phyloP scores from a whole-genome alignment of 495 filamentous ascomycete genomes.

The Friedmanniomyces simplex region DNA sequence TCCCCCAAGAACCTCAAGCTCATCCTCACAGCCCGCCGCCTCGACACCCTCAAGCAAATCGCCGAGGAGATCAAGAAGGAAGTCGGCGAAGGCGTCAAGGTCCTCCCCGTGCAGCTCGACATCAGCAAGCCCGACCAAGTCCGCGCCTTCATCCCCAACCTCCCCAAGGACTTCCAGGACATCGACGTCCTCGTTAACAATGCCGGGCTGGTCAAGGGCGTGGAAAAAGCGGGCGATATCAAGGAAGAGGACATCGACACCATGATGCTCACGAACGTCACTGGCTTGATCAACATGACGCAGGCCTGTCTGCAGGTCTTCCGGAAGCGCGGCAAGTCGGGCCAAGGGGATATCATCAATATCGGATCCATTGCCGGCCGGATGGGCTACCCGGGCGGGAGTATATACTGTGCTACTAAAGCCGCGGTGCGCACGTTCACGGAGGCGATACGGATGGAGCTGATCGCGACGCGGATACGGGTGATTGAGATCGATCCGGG shows the following conservation, averaged over 20 bases:
- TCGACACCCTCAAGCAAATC: constrained; percentile 66
- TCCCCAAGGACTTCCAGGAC: constrained; percentile 76
- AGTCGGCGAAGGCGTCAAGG: constrained; percentile 70
- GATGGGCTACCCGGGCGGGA: constrained; percentile 79
- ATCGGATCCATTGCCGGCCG: constrained; percentile 91
- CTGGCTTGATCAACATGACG: constrained; percentile 92
- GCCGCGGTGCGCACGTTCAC: constrained; percentile 86
- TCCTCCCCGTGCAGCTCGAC: constrained; percentile 74
- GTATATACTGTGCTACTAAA: constrained; percentile 96
- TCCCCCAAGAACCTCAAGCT: constrained; percentile 71
- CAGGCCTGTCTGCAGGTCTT: constrained; percentile 82
- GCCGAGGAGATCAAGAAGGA: constrained; percentile 68
- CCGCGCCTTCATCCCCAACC: constrained; percentile 54
- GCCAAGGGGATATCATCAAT: constrained; percentile 89
- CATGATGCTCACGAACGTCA: constrained; percentile 92
- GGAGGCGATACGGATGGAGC: constrained; percentile 76
- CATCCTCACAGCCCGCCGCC: constrained; percentile 73
- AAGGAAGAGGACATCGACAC: constrained; percentile 67
- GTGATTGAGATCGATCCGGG: constrained; percentile 92
- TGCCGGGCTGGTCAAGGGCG: constrained; percentile 82
- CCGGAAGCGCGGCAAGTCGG: constrained; percentile 66
- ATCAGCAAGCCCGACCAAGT: constrained; percentile 74
- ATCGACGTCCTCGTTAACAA: constrained; percentile 94
- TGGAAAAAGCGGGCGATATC: constrained; percentile 80
- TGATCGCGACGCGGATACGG: constrained; percentile 74